Evolutionary conservation across 805 yeast genomes (phyloP).

Genomic region (Pichia manshurica): DNA sequence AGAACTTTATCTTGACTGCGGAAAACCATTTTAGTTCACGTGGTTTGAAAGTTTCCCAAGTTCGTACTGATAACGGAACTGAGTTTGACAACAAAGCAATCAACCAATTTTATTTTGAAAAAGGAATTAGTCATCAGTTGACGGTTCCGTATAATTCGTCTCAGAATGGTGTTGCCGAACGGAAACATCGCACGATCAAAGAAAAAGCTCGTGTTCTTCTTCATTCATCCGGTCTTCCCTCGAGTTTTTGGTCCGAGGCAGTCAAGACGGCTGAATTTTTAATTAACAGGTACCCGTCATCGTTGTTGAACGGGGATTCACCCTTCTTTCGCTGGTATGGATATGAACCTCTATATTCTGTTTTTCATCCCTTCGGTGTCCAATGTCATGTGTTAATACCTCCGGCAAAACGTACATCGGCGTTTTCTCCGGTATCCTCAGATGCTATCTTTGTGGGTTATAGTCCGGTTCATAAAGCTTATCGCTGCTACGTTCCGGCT

Average conservation of each 20-base stretch:
- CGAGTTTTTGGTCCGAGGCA: constrained; percentile 7
- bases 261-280: constrained; percentile 7
- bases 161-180: constrained; percentile 14
- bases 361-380: constrained; percentile 3
- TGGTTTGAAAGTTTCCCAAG: not conserved
- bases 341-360: not conserved
- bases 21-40: constrained; percentile 2
- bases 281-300: constrained; percentile 2
- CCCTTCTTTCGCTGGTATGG: constrained; percentile 8
- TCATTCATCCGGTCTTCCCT: not conserved
- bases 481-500: constrained; percentile 4
- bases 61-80: constrained; percentile 3
- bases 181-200: constrained; percentile 9
- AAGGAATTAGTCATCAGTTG: constrained; percentile 6
- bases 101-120: not conserved
- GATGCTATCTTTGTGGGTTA: constrained; percentile 9
- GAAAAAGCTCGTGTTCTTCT: not conserved
- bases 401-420: constrained; percentile 1
- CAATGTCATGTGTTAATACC: not conserved
- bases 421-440: constrained; percentile 2
- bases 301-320: not conserved
- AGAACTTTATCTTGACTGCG: not conserved
- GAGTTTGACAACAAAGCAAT: not conserved
- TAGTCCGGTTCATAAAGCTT: constrained; percentile 5
- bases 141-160: constrained; percentile 10